Evolutionary conservation across 2,329 filamentous ascomycete genomes (phyloP).

Genomic region (Lomentospora prolificans): DNA sequence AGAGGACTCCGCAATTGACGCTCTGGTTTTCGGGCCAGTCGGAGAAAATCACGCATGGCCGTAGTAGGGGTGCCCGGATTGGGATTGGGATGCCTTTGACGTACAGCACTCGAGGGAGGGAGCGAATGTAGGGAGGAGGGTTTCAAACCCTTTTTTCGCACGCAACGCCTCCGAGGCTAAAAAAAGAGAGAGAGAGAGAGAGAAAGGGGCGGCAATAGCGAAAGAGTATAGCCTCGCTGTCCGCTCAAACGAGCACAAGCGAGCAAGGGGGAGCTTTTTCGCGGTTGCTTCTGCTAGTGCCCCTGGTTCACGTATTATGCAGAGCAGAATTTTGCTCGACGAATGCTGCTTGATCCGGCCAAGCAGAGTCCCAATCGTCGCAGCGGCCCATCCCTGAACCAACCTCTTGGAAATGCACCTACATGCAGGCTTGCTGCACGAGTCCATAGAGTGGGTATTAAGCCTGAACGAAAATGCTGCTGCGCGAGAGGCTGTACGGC

Average conservation of each 20-base stretch:
- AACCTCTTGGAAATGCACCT: background rate
- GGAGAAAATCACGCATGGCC: background rate
- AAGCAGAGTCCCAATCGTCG: background rate
- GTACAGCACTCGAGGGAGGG: background rate
- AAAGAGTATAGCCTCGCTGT: background rate
- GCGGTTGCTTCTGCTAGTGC: background rate
- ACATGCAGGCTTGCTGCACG: background rate
- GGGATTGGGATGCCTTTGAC: background rate
- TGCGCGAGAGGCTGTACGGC: background rate
- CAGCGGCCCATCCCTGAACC: background rate
- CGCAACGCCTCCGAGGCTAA: background rate
- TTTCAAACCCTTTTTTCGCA: background rate
- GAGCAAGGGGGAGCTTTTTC: background rate
- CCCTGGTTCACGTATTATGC: background rate
- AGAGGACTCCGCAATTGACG: background rate
- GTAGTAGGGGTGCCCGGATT: background rate
- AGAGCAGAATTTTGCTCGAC: background rate
- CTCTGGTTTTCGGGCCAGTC: background rate
- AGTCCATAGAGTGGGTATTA: background rate
- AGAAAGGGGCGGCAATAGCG: background rate
- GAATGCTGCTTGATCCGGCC: background rate
- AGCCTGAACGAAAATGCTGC: background rate
- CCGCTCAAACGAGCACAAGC: background rate
- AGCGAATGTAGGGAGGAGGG: background rate
- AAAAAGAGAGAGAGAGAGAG: background rate